phyloP scores from a whole-genome alignment of 805 yeast genomes.

The Saccharomycopsis microspora region DNA sequence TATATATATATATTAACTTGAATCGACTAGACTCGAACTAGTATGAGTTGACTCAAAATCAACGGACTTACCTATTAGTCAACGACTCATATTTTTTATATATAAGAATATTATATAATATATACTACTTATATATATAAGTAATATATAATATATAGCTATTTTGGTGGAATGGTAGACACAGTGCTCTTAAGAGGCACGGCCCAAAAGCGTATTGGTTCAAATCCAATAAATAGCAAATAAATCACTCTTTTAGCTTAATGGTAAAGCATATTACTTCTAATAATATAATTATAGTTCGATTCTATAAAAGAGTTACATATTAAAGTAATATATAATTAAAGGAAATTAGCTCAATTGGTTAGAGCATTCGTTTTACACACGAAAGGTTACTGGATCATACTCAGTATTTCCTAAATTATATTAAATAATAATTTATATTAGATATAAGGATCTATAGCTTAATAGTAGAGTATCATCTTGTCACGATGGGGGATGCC shows the following conservation, averaged over 20 bases:
- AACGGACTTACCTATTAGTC: constrained; percentile 10
- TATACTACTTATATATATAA: background rate
- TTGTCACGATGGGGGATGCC: too few relatives aligned
- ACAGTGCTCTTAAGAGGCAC: constrained; percentile 12
- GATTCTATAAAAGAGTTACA: constrained; percentile 1
- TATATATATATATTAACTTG: background rate
- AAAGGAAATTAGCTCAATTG: constrained; percentile 14
- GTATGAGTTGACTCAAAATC: constrained; percentile 9
- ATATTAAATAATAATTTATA: background rate
- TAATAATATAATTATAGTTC: constrained; percentile 5
- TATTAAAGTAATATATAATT: background rate
- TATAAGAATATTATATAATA: background rate
- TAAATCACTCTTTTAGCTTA: constrained; percentile 5
- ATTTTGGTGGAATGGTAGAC: constrained; percentile 9
- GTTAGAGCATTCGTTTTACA: constrained; percentile 13
- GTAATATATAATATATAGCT: background rate
- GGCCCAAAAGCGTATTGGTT: constrained; percentile 8
- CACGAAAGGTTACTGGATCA: constrained; percentile 14
- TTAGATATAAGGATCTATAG: too few relatives aligned
- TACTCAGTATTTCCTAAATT: constrained; percentile 14
- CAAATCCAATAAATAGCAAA: constrained; percentile 9
- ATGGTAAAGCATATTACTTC: constrained; percentile 8
- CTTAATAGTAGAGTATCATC: too few relatives aligned
- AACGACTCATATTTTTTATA: constrained; percentile 3
- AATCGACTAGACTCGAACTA: constrained; percentile 9